Evolutionary conservation across 2,329 filamentous ascomycete genomes (phyloP).

Genomic region (Ilyonectria mors-panacis): DNA sequence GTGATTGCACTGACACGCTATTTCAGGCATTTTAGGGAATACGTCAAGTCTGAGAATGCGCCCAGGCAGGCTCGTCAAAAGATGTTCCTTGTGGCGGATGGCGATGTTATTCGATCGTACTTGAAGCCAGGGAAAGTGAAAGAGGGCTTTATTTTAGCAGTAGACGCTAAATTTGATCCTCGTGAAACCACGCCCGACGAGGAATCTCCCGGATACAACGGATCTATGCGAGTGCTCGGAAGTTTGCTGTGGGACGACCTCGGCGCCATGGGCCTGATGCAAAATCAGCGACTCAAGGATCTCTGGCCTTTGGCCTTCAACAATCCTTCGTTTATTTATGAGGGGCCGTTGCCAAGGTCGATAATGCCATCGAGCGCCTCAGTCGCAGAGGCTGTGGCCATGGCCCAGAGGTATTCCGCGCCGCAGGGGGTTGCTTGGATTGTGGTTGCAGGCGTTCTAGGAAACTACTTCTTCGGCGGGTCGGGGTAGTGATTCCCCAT

Average conservation of each 20-base stretch:
- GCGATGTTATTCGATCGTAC: not conserved
- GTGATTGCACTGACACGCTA: not conserved
- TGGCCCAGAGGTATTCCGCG: not conserved
- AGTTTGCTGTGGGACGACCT: constrained; percentile 3
- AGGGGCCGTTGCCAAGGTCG: not conserved
- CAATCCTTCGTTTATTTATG: not conserved
- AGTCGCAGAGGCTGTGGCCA: not conserved
- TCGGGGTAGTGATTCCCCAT: not conserved
- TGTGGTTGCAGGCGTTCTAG: not conserved
- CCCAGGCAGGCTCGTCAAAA: not conserved
- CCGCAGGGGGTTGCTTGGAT: not conserved
- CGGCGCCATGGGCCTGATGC: not conserved
- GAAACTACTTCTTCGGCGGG: not conserved
- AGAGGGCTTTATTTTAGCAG: not conserved
- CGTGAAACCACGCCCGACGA: rapidly evolving
- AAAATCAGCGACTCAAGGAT: not conserved
- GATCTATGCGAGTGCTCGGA: not conserved
- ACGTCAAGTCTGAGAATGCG: not conserved
- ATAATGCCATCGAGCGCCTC: not conserved
- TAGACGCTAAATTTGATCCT: not conserved
- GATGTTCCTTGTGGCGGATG: not conserved
- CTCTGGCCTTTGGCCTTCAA: not conserved
- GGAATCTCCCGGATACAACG: not conserved
- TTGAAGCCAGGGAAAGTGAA: not conserved
- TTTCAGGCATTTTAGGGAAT: not conserved